Conservation (phyloP, 1,284 basidiomycete genomes). For the Irpex sp. region DNA sequence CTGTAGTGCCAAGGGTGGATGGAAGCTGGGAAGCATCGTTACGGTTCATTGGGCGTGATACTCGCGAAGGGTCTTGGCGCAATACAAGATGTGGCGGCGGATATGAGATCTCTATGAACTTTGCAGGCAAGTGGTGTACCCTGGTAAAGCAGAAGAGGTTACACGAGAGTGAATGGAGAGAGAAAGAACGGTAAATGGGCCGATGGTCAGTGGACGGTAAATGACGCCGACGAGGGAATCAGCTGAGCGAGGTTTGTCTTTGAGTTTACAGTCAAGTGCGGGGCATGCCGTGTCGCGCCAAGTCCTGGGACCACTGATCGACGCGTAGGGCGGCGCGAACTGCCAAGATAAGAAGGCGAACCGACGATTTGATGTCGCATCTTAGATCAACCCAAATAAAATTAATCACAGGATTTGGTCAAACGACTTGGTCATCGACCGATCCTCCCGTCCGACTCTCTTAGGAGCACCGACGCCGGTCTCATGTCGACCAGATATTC, state of each 20-base stretch:
- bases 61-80: not conserved
- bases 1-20: conserved; percentile 10
- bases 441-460: not conserved
- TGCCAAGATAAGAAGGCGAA: not conserved
- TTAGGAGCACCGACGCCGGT: not conserved
- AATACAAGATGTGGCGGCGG: not conserved
- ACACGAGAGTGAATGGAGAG: not conserved
- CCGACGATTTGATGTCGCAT: not conserved
- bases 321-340: not conserved
- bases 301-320: not conserved
- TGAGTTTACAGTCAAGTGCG: too few relatives aligned
- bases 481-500: not conserved
- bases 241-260: not conserved
- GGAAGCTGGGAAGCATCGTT: conserved; percentile 5
- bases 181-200: not conserved
- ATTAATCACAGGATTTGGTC: not conserved
- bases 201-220: not conserved
- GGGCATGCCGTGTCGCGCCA: too few relatives aligned
- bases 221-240: not conserved
- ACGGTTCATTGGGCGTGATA: not conserved
- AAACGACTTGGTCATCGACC: not conserved
- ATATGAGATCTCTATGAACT: not conserved
- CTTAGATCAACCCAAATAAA: not conserved
- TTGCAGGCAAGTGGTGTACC: not conserved
- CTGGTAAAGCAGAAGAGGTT: not conserved